Evolutionary conservation across 768 basidiomycete species (phyloP).

Genomic region (Astraeus odoratus): DNA sequence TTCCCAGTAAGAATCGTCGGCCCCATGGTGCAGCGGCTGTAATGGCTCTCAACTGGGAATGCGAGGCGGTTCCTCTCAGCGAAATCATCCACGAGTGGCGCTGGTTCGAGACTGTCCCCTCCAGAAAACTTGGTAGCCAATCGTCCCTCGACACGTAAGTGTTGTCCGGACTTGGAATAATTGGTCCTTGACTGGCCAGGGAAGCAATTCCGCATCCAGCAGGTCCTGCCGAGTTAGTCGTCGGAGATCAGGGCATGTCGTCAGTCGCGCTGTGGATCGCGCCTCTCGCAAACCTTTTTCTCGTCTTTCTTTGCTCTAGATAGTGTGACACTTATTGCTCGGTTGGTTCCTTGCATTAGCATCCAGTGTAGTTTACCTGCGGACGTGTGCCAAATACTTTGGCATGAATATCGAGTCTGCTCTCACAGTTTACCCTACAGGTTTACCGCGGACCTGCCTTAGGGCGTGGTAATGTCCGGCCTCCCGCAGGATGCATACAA

Average conservation of each 20-base stretch:
- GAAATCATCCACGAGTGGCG: constrained; percentile 60
- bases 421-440: too few relatives aligned
- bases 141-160: constrained; percentile 57
- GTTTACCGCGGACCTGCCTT: too few relatives aligned
- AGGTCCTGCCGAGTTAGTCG: constrained; percentile 87
- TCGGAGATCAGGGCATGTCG: constrained; percentile 81
- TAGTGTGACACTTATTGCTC: too few relatives aligned
- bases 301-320: too few relatives aligned
- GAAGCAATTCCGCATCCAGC: constrained; percentile 91
- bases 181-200: constrained; percentile 78
- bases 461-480: too few relatives aligned
- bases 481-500: too few relatives aligned
- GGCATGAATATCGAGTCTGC: too few relatives aligned
- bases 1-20: constrained; percentile 6
- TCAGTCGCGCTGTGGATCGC: constrained; percentile 79
- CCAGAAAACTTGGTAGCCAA: constrained; percentile 91
- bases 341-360: too few relatives aligned
- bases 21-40: constrained; percentile 67
- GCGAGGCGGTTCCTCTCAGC: constrained; percentile 60
- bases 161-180: constrained; percentile 73
- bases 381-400: too few relatives aligned
- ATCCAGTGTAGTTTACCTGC: too few relatives aligned
- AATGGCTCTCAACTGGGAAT: constrained; percentile 78
- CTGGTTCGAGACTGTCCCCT: constrained; percentile 93
- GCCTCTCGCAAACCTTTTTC: constrained; percentile 71